These are phyloP conservation scores for Clonostachys byssicola DNA, from an alignment of 2,329 filamentous ascomycete species.

Conservation along the genomic window DNA sequence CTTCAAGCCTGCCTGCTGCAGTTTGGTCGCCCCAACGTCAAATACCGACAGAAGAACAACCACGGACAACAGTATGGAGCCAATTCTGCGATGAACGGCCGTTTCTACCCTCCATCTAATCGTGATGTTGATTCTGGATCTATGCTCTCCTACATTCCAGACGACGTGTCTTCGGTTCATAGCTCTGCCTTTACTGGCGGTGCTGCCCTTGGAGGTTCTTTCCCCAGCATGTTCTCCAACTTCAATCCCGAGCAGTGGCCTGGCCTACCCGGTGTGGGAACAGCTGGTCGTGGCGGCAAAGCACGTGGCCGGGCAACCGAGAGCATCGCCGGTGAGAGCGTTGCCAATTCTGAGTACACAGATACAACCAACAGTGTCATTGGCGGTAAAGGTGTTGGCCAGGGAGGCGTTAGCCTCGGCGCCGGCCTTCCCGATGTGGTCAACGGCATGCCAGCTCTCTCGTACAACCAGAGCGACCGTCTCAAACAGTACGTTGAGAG, in stretches of 20 bases:
- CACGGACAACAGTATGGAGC: constrained; percentile 66
- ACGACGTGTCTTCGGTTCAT: constrained; percentile 95
- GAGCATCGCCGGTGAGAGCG: constrained; percentile 87
- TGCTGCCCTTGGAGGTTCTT: constrained; percentile 68
- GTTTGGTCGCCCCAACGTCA: constrained; percentile 90
- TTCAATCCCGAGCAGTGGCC: constrained; percentile 91
- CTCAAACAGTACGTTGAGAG: constrained; percentile 93
- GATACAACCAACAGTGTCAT: constrained; percentile 78
- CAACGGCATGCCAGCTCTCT: constrained; percentile 59
- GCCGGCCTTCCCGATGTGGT: constrained; percentile 72
- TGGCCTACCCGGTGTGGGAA: constrained; percentile 62
- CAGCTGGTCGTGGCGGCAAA: constrained; percentile 61
- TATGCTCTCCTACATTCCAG: constrained; percentile 91
- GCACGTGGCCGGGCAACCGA: constrained; percentile 63
- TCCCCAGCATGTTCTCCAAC: constrained; percentile 91
- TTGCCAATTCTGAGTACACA: constrained; percentile 85
- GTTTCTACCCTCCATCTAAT: constrained; percentile 33
- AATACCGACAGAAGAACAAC: constrained; percentile 81
- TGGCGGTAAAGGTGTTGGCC: constrained; percentile 68
- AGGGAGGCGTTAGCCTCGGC: constrained; percentile 83
- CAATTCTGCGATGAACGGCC: constrained; percentile 29
- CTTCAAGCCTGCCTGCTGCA: constrained; percentile 93
- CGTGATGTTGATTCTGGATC: constrained; percentile 75
- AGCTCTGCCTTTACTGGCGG: constrained; percentile 87
- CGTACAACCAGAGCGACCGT: constrained; percentile 66